Base-by-base conservation (phyloP, 208 protist species). In the Leishmania mexicana region DNA sequence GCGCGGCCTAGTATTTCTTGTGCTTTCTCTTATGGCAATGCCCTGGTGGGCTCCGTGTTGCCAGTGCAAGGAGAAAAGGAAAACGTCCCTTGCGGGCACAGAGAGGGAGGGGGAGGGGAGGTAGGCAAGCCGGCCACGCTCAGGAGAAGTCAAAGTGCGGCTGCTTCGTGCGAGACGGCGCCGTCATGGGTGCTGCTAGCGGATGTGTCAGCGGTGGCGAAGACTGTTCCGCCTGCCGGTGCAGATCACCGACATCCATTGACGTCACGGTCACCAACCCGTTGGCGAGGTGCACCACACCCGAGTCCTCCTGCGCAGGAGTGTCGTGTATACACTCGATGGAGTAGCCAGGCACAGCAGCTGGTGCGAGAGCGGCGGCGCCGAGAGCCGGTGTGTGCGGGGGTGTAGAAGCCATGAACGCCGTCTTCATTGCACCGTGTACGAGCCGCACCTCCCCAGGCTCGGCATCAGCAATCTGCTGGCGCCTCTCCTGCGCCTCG, bases 201-300 rank as follows among this genome's bases (percentile, higher is more conserved):
- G 65, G 24, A 72, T 42, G 28, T 10, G 68, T 35, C n/a, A 53
- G 70, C 28, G 24, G 70, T 54, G 45, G 45, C 40, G 45, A 74
- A 53, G 70, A 51, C 24, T 17, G 45, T 35, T 53, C 40, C 28
- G 7, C 47, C 70, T 65, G 70, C 49, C 40, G 49, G 49, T 49
- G 21, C 77, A 31, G 76, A n/a, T 77, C 24, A 49, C 38, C 17
- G 49, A 17, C 42, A 68, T 80, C 67, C 75, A 80, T 76, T 17
- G 65, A 57, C 49, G 57, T 80, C 65, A 81, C 65, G 21, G 76
- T 80, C 68, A 80, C 76, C 21, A 84, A 53, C 21, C 81, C 81
- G 47, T 77, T n/a, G 31, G 75, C 76, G 24, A 84, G 58, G 47
- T 79, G 35, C 62, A 83, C 64, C 65, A 51, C 71, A 35, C 8